Percentiles rank a stretch among this genome's conserved stretches.
Conservation (phyloP, 2,329 filamentous ascomycete species). For the Chaetomium sp. region DNA sequence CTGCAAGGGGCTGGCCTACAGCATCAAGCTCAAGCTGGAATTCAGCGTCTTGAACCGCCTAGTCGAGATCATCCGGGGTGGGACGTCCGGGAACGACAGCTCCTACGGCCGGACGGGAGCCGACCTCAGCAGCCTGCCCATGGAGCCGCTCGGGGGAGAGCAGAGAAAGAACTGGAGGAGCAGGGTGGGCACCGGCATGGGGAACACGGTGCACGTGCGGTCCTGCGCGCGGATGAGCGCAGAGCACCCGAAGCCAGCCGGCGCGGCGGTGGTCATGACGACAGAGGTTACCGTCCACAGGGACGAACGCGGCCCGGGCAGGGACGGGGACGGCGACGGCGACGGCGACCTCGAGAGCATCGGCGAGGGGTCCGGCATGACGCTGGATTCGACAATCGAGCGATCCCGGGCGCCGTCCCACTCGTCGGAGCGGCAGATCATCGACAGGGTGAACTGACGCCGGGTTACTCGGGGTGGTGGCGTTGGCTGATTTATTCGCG, state of each 20-base stretch:
- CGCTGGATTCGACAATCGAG: neutral
- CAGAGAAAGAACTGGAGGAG: neutral
- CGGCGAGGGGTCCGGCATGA: neutral
- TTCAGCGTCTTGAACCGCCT: slow-evolving; percentile 33
- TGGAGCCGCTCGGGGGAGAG: neutral
- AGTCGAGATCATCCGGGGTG: slow-evolving; percentile 24
- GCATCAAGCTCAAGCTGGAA: slow-evolving; percentile 34
- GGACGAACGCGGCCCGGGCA: neutral
- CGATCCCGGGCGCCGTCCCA: neutral
- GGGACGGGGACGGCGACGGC: neutral
- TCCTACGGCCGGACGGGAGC: neutral
- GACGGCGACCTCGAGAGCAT: slow-evolving; percentile 3
- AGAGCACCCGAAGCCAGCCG: neutral
- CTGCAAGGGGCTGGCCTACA: slow-evolving; percentile 32
- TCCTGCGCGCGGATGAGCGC: neutral
- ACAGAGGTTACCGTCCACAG: slow-evolving; percentile 12
- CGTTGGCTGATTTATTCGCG: too few species aligned
- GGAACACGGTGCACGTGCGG: slow-evolving; percentile 7
- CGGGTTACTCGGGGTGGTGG: too few species aligned
- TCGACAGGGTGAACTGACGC: neutral
- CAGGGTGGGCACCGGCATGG: neutral
- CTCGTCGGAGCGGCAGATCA: slow-evolving; percentile 10
- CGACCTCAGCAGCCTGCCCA: neutral
- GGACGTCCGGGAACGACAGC: neutral
- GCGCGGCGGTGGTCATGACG: slow-evolving; percentile 9